phyloP scores from a whole-genome alignment of 2,329 filamentous ascomycete species.

The Claviceps quebecensis region DNA sequence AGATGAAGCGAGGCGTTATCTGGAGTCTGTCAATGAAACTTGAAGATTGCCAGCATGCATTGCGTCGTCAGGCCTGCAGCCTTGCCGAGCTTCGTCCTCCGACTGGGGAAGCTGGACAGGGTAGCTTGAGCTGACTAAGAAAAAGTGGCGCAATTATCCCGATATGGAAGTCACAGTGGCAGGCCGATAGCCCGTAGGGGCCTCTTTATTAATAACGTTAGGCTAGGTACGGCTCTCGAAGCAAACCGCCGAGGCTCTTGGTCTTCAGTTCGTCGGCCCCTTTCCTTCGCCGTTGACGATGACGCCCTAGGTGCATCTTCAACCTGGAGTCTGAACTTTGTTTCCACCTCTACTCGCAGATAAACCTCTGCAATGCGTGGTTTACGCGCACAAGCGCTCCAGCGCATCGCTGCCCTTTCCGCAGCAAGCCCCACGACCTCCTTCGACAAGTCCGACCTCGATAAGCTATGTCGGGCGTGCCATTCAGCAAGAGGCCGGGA shows the following conservation, averaged over 20 bases:
- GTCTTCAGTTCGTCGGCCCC: neutral
- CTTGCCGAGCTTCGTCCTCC: constrained; percentile 1
- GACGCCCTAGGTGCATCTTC: neutral
- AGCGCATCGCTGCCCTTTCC: constrained; percentile 52
- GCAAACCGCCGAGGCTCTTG: constrained; percentile 1
- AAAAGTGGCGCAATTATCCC: neutral
- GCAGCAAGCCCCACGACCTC: constrained; percentile 37
- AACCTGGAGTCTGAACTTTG: neutral
- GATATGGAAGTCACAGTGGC: neutral
- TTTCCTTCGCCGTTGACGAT: neutral
- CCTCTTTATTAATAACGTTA: neutral
- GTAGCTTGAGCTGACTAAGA: constrained; percentile 30
- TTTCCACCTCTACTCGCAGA: too few relatives aligned
- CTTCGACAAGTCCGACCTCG: constrained; percentile 49
- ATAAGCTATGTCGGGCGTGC: constrained; percentile 45
- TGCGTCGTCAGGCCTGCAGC: constrained; percentile 18
- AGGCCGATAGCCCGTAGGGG: neutral
- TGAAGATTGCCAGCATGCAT: constrained; percentile 20
- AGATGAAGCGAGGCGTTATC: constrained; percentile 5
- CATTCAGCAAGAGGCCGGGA: constrained; percentile 30
- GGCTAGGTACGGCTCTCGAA: neutral
- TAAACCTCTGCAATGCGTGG: constrained; percentile 32
- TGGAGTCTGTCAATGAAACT: constrained; percentile 7
- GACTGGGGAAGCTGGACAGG: constrained; percentile 8
- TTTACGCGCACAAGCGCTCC: constrained; percentile 47